phyloP scores from a whole-genome alignment of 257 asterid species.

The Solanum sitiens region DNA sequence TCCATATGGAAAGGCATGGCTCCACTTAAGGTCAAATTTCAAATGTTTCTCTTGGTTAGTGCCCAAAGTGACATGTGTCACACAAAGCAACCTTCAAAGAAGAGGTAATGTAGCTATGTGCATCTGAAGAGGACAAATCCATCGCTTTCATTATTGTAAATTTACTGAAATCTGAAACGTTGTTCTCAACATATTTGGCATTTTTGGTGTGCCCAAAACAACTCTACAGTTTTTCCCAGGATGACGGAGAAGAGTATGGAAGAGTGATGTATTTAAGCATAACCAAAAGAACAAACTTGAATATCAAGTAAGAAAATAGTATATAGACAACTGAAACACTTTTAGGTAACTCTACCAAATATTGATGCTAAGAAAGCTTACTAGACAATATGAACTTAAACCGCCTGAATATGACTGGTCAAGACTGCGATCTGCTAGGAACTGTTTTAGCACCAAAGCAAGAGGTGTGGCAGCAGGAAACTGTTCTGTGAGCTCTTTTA shows the following conservation, averaged over 20 bases:
- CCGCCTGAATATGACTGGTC: constrained; percentile 99
- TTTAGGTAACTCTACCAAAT: neutral
- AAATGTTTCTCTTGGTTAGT: neutral
- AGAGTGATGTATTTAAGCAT: neutral
- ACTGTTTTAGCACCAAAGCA: constrained; percentile 86
- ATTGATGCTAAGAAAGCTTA: constrained; percentile 25
- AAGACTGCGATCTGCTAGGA: constrained; percentile 94
- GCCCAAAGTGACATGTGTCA: neutral
- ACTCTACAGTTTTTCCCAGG: neutral
- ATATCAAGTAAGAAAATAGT: neutral
- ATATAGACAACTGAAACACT: neutral
- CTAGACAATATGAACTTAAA: constrained; percentile 91
- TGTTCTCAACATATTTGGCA: neutral
- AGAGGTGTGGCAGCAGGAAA: constrained; percentile 94
- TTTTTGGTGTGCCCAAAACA: neutral
- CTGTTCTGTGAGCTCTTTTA: constrained; percentile 85
- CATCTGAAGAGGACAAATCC: neutral
- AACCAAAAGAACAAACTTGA: neutral
- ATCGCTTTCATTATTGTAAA: neutral
- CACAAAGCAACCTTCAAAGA: neutral
- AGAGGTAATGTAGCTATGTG: neutral
- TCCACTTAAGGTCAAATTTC: neutral
- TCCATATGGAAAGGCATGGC: neutral
- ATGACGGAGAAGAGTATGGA: neutral
- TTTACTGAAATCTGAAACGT: neutral